phyloP scores from a whole-genome alignment of 108 stramenopile species.

The Fragilariopsis cylindrus region DNA sequence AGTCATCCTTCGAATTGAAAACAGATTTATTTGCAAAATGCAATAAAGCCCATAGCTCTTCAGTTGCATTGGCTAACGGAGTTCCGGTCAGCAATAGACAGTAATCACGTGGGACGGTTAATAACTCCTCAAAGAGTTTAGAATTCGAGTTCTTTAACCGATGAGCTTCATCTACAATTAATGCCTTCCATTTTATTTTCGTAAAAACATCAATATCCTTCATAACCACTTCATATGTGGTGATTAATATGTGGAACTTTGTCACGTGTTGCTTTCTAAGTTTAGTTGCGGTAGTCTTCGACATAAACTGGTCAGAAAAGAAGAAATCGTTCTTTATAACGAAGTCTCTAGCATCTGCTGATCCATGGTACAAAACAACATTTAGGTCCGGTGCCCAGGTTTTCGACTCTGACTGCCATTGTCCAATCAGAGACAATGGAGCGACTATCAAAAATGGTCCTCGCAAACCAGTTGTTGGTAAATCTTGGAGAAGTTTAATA shows the following conservation, averaged over 20 bases:
- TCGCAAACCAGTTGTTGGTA: conserved; percentile 48
- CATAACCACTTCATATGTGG: conserved; percentile 94
- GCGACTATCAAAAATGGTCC: conserved; percentile 96
- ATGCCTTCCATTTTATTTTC: conserved; percentile 80
- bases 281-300: conserved; percentile 60
- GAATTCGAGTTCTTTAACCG: conserved; percentile 87
- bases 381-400: conserved; percentile 96
- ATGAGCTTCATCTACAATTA: conserved; percentile 96
- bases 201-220: conserved; percentile 81
- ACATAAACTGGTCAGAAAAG: conserved; percentile 78
- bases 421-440: conserved; percentile 86
- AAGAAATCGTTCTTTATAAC: conserved; percentile 89
- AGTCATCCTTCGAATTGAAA: conserved; percentile 76
- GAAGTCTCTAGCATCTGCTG: conserved; percentile 85
- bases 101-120: conserved; percentile 76
- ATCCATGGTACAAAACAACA: conserved; percentile 93
- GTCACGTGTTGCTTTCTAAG: conserved; percentile 77
- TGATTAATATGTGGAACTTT: conserved; percentile 94
- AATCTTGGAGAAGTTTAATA: conserved; percentile 56
- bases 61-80: conserved; percentile 96
- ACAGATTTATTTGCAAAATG: conserved; percentile 75
- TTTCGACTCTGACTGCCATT: conserved; percentile 91
- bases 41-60: conserved; percentile 93
- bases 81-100: conserved; percentile 95
- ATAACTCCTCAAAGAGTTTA: conserved; percentile 73